These are phyloP conservation scores for Phaeosphaeriaceae sp. DNA, from an alignment of 2,329 filamentous ascomycete species.

Conservation along the genomic window DNA sequence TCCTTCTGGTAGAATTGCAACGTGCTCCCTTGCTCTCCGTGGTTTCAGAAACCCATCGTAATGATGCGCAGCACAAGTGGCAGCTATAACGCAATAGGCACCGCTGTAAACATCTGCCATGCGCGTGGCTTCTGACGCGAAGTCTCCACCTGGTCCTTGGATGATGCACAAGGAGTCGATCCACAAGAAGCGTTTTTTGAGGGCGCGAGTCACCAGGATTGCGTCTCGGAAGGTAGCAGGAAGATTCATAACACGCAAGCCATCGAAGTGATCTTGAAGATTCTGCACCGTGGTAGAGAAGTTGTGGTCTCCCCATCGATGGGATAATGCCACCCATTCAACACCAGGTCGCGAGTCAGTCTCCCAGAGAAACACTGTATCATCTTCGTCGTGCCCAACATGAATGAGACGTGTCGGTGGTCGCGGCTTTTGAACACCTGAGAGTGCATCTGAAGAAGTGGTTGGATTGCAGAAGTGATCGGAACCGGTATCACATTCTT, in stretches of 20 bases:
- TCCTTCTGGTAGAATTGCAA: no score
- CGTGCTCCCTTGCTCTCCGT: no score
- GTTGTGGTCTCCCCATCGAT: conserved; percentile 19
- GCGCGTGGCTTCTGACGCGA: not conserved
- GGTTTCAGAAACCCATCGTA: no score
- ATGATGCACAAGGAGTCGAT: conserved; percentile 1
- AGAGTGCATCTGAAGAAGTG: not conserved
- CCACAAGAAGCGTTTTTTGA: conserved; percentile 8
- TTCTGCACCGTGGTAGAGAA: conserved; percentile 13
- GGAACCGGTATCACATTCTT: conserved; percentile 13
- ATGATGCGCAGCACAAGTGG: no score
- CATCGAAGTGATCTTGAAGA: not conserved
- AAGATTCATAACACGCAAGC: no score
- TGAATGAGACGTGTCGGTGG: conserved; percentile 18
- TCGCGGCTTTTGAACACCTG: not conserved
- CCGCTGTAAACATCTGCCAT: not conserved
- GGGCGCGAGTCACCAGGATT: not conserved
- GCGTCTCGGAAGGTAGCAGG: conserved; percentile 7
- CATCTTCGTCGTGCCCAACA: conserved; percentile 7
- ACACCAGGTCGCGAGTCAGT: not conserved
- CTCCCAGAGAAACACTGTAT: conserved; percentile 4
- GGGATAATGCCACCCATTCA: conserved; percentile 25
- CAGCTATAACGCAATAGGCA: not conserved
- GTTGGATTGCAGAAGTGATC: conserved; percentile 8
- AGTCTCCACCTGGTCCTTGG: not conserved